These are phyloP conservation scores for Alnus rubra DNA, from an alignment of 306 rosid species.

Conservation along the genomic window DNA sequence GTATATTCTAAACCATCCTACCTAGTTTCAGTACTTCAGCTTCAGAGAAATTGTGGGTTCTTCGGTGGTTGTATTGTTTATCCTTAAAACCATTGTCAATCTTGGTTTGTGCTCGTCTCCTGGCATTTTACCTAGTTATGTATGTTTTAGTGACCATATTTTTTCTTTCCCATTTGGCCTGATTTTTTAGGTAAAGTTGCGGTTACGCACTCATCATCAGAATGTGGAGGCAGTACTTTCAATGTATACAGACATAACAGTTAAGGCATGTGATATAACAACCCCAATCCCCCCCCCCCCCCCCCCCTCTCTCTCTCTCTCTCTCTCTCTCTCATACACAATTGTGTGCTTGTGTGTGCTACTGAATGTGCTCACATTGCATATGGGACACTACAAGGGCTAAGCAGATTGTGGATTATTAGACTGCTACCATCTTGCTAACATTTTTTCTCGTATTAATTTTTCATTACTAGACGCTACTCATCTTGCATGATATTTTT, in stretches of 20 bases:
- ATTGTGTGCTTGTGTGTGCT: background rate
- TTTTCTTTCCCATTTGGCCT: constrained; percentile 27
- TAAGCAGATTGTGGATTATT: background rate
- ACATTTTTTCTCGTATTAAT: background rate
- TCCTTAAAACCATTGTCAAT: background rate
- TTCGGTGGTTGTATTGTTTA: background rate
- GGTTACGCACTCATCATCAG: constrained; percentile 84
- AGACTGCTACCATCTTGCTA: constrained; percentile 1
- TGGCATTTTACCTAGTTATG: constrained; percentile 9
- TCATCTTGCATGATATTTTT: background rate
- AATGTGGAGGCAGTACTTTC: constrained; percentile 90
- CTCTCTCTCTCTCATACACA: background rate
- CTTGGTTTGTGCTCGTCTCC: background rate
- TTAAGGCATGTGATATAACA: constrained; percentile 50
- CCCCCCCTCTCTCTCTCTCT: background rate
- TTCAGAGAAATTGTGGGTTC: constrained; percentile 2
- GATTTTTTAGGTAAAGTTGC: constrained; percentile 68
- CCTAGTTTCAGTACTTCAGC: constrained; percentile 4
- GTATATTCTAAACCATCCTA: constrained; percentile 32
- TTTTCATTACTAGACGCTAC: background rate
- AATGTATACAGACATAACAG: constrained; percentile 57
- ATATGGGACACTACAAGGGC: background rate
- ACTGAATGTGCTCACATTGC: background rate
- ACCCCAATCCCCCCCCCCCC: background rate
- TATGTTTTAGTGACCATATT: constrained; percentile 12